Evolutionary conservation across 2,329 filamentous ascomycete genomes (phyloP), one percentile per base, ranked within the genome.

Genomic region (Pseudocercospora crystallina): DNA sequence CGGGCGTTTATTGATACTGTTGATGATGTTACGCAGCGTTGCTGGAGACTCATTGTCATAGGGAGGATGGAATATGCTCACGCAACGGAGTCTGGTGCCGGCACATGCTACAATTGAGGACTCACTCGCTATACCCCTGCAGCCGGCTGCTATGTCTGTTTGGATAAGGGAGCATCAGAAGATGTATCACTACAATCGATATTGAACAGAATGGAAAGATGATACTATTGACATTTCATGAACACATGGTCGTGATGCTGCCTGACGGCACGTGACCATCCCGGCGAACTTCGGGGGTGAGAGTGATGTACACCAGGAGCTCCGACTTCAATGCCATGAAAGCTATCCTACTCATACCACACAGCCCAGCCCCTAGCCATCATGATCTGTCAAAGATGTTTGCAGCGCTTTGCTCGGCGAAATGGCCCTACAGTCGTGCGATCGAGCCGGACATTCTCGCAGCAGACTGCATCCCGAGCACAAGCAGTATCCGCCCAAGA

Each of bases 301-400:
- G 20, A 26, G 20, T n/a, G n/a, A n/a, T n/a, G 7, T 26, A 26
- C 20, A 7, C 20, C 20, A 26, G 20, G 20, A 26, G 20, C 20
- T 26, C 20, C 20, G 20, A 26, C 20, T 26, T 26, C 20, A 26
- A 26, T 26, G 20, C 20, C 7, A 26, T 7, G 20, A 26, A 26
- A 4, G 20, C 20, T 4, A 2, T 32, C 13, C 29, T 10, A n/a
- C 7, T 15, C 26, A 32, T 11, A 32, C 34, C 29, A n/a, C 40
- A 13, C 40, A 11, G 14, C 20, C 8, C 11, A 42, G 12, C 29
- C 12, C 15, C 29, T n/a, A n/a, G 15, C 40, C 51, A 53, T 17
- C 33, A 67, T 68, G 65, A 67, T 67, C 56, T 67, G 65, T 52
- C 58, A 47, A 53, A 54, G 57, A 49, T 67, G 65, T 47, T 54